A percentile compares a stretch with the other conserved stretches of the same genome.
These are phyloP conservation scores for Tuber borchii DNA, from an alignment of 495 filamentous ascomycete genomes.

Conservation along the genomic window DNA sequence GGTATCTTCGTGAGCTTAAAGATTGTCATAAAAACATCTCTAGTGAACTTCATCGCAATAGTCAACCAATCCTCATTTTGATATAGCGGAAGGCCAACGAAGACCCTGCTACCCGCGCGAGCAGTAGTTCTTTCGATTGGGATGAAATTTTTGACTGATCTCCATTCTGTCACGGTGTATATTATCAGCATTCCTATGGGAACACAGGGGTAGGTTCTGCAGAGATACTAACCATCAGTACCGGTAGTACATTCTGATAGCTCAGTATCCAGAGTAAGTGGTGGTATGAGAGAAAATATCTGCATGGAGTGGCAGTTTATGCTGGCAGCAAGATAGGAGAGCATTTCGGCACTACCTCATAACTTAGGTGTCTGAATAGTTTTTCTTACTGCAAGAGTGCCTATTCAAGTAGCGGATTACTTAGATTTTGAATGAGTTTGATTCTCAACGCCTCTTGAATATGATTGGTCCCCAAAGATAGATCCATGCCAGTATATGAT, in stretches of 20 bases:
- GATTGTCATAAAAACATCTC: too few species aligned
- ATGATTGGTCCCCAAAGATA: background rate
- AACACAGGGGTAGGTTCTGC: background rate
- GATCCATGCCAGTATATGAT: background rate
- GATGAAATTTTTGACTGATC: conserved; percentile 44
- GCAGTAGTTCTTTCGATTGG: too few species aligned
- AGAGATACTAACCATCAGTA: conserved; percentile 1
- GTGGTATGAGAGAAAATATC: background rate
- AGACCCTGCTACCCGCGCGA: too few species aligned
- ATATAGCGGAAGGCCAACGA: too few species aligned
- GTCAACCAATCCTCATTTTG: too few species aligned
- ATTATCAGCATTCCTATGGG: background rate
- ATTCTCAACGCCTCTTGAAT: background rate
- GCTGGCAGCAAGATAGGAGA: background rate
- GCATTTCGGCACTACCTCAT: background rate
- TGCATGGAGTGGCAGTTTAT: background rate
- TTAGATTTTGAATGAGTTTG: background rate
- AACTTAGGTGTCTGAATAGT: background rate
- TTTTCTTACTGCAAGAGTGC: background rate
- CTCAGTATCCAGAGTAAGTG: conserved; percentile 14
- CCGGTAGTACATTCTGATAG: conserved; percentile 12
- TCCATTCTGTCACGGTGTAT: conserved; percentile 43
- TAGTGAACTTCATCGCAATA: too few species aligned
- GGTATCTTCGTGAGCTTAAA: too few species aligned
- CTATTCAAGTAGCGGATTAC: background rate